Evolutionary conservation across 1,139 yeast genomes (phyloP), one percentile per base, ranked within the genome.

Genomic region (Sugiyamaella xylanicola): DNA sequence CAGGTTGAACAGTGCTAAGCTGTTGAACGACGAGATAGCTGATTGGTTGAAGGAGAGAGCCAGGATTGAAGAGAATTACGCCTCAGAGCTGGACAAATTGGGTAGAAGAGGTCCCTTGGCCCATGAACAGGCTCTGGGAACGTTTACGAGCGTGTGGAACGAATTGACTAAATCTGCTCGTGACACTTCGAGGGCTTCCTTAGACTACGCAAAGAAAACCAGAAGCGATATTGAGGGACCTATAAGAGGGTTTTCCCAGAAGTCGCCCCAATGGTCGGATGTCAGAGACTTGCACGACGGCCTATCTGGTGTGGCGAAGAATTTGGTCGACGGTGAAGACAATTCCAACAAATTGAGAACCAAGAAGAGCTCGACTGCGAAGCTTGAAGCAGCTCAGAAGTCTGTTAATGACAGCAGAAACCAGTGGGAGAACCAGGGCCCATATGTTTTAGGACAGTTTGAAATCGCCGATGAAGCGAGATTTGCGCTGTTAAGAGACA

Each of bases 391-490:
- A 3, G 66, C 68, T 4, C 65, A 65, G 49, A 54, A 57, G 19
- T 48, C 58, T 13, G 59, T 68, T 19, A 65, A 64, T 21, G 67
- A 67, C 48, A 56, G 54, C 16, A 61, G 68, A 21, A 61, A 64
- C 41, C 70, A 71, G 50, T 91, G 97, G 96, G 86, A 84, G 61
- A 76, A 81, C 56, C 85, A 85, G 68, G 93, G 95, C 0, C 95
- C 96, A 1, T 83, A 79, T 60, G 81, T 86, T 40, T 86, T 89
- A 67, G 87, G 86, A 63, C 83, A 83, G 64, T 85, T 91, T 69
- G 96, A 90, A 70, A 77, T 77, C 59, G 84, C 85, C 63, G 97
- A 92, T 69, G 79, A 76, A 57, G 76, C 76, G 59, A 85, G 96
- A 67, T 77, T 87, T 59, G 80, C 81, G 54, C 75, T 85, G 65